phyloP scores from a whole-genome alignment of 805 yeast genomes.

The Torulaspora delbrueckii region DNA sequence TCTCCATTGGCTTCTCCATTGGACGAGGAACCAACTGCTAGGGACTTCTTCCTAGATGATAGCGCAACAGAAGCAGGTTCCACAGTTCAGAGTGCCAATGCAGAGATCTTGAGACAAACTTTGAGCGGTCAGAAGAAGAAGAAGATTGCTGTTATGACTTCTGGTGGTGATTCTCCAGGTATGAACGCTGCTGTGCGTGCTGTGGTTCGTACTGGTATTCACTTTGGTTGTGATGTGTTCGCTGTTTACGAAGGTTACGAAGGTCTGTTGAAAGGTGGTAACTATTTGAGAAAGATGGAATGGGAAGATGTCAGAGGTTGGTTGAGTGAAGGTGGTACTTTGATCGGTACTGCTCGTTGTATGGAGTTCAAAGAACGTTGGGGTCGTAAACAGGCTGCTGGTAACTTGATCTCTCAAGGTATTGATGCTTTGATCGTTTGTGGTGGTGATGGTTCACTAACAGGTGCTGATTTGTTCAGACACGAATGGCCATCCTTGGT shows the following conservation, averaged over 20 bases:
- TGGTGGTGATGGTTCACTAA: slow-evolving; percentile 98
- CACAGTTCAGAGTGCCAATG: slow-evolving; percentile 22
- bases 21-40: slow-evolving; percentile 24
- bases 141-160: slow-evolving; percentile 88
- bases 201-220: slow-evolving; percentile 87
- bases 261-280: slow-evolving; percentile 86
- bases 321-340: slow-evolving; percentile 89
- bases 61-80: slow-evolving; percentile 11
- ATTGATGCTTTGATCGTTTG: slow-evolving; percentile 93
- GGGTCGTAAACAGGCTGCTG: slow-evolving; percentile 81
- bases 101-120: slow-evolving; percentile 17
- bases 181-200: slow-evolving; percentile 97
- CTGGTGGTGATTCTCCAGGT: slow-evolving; percentile 99
- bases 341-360: slow-evolving; percentile 94
- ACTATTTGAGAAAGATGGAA: slow-evolving; percentile 64
- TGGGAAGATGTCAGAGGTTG: slow-evolving; percentile 97
- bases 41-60: slow-evolving; percentile 23
- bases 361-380: slow-evolving; percentile 75
- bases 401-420: slow-evolving; percentile 78
- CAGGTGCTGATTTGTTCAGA: slow-evolving; percentile 95
- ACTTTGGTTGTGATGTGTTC: slow-evolving; percentile 80
- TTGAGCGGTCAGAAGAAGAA: slow-evolving; percentile 21
- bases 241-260: slow-evolving; percentile 94
- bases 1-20: slow-evolving; percentile 43
- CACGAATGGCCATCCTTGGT: slow-evolving; percentile 90